Percentiles rank a stretch among this genome's conserved stretches.
Evolutionary conservation across 2,329 filamentous ascomycete species (phyloP).

Genomic region (Penicillium palitans): DNA sequence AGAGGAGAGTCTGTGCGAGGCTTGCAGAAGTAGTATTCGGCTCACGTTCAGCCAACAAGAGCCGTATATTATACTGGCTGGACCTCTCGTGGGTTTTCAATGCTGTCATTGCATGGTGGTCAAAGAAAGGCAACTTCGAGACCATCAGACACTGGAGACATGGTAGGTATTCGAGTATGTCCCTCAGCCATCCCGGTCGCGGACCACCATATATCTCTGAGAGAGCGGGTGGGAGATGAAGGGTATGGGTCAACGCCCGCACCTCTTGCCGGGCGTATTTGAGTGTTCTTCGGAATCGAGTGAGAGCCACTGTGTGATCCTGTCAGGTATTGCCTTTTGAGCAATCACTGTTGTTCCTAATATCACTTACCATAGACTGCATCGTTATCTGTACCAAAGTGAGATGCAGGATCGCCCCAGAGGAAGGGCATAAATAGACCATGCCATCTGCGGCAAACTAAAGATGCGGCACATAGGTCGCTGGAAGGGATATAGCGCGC

Average conservation of each 20-base stretch:
- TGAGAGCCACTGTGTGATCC: conserved; percentile 53
- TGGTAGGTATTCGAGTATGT: conserved; percentile 59
- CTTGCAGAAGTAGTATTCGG: conserved; percentile 59
- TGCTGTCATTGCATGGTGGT: conserved; percentile 57
- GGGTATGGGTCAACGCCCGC: conserved; percentile 59
- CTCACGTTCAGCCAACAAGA: conserved; percentile 59
- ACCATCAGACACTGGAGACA: conserved; percentile 61
- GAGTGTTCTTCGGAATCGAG: conserved; percentile 59
- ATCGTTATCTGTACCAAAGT: conserved; percentile 62
- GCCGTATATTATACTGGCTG: conserved; percentile 50
- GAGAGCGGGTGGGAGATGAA: conserved; percentile 61
- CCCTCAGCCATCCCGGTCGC: conserved; percentile 59
- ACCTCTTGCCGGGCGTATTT: conserved; percentile 55
- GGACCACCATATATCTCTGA: conserved; percentile 63
- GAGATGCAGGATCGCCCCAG: conserved; percentile 63
- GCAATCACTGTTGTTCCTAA: background rate
- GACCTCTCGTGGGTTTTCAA: conserved; percentile 39
- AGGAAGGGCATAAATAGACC: conserved; percentile 58
- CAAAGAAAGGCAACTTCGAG: conserved; percentile 61
- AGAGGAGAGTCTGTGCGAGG: conserved; percentile 53
- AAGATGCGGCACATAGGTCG: conserved; percentile 56
- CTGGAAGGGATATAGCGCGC: conserved; percentile 58
- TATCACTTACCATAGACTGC: conserved; percentile 53
- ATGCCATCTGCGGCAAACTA: conserved; percentile 61
- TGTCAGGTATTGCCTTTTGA: background rate